Evolutionary conservation across 345 rosid genomes (phyloP).

Genomic region (Brassica juncea): DNA sequence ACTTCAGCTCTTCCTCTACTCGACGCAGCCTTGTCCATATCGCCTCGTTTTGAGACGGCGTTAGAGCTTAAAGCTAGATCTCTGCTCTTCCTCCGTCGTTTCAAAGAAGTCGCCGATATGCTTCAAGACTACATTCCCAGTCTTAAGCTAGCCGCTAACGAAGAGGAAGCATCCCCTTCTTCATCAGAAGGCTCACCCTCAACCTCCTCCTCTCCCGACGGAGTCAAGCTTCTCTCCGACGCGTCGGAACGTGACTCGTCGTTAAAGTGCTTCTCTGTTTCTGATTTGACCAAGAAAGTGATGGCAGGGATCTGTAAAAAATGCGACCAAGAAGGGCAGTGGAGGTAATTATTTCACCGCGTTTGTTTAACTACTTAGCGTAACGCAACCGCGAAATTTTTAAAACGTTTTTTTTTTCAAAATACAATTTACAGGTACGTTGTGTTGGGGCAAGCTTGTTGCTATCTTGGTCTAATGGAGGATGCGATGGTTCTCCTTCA

Average conservation of each 20-base stretch:
- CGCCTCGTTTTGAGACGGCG: conserved; percentile 62
- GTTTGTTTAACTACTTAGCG: no score
- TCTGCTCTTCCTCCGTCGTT: conserved; percentile 35
- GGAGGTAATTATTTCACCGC: conserved; percentile 71
- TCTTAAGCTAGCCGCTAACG: conserved; percentile 49
- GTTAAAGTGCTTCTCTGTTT: conserved; percentile 85
- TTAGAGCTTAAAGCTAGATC: conserved; percentile 43
- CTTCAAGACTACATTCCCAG: conserved; percentile 89
- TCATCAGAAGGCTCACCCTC: conserved; percentile 46
- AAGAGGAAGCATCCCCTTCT: conserved; percentile 51
- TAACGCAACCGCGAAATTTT: no score
- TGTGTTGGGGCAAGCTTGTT: conserved; percentile 88
- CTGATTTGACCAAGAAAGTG: conserved; percentile 87
- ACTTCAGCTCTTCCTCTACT: conserved; percentile 68
- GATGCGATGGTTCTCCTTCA: conserved; percentile 95
- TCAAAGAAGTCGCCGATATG: conserved; percentile 41
- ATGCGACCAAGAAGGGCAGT: conserved; percentile 79
- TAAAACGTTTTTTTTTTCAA: no score
- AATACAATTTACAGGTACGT: no score
- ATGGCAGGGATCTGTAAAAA: conserved; percentile 77
- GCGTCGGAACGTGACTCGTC: conserved; percentile 48
- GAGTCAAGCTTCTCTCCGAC: conserved; percentile 54
- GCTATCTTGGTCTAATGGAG: conserved; percentile 91
- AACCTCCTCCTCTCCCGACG: conserved; percentile 29
- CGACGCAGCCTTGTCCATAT: conserved; percentile 67